Evolutionary conservation across 441 rosid genomes (phyloP), one percentile per base, ranked within the genome.

Genomic region (Jatropha multifida): DNA sequence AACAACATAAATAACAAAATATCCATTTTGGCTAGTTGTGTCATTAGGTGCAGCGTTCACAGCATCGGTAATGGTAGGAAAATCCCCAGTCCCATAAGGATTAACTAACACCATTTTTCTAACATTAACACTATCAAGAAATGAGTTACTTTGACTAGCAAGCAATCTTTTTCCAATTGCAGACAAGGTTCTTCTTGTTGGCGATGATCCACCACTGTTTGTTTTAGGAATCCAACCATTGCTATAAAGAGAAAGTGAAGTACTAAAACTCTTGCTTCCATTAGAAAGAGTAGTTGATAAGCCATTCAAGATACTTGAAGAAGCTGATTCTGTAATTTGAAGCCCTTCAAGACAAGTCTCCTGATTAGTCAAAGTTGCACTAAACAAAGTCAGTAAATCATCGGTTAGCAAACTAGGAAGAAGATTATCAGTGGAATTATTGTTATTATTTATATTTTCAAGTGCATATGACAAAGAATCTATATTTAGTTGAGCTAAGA

Each of bases 361-460:
- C 46, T 74, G 80, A 73, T 90, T 87, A 8, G 96, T 92, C 74
- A 93, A 79, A 37, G 84, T 77, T 41, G 94, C 92, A 14, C 92
- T 89, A 7, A 91, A 83, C 46, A 84, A 52, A 42, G 87, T 76
- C 44, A 83, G 86, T 44, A 80, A 26, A 65, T 89, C 89, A 59
- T 68, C 65, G 60, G 84, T 84, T 61, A 73, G 51, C 54, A 41
- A 51, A 60, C 68, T 38, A 13, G 77, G 72, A 3, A 86, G 76
- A 74, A 3, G 51, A 44, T 80, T 70, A 5, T 71, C 71, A 17
- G 61, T 11, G 1, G 8, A 20, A 4, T 0, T 2, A 54, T 26
- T 12, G 27, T 49, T 54, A 1, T 6, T 5, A 17, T 62, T 78
- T 52, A 81, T 46, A 14, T 59, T 62, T 37, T 71, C 9, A 0